phyloP scores from a whole-genome alignment of 2,329 filamentous ascomycete genomes.

The Fusarium temperatum region DNA sequence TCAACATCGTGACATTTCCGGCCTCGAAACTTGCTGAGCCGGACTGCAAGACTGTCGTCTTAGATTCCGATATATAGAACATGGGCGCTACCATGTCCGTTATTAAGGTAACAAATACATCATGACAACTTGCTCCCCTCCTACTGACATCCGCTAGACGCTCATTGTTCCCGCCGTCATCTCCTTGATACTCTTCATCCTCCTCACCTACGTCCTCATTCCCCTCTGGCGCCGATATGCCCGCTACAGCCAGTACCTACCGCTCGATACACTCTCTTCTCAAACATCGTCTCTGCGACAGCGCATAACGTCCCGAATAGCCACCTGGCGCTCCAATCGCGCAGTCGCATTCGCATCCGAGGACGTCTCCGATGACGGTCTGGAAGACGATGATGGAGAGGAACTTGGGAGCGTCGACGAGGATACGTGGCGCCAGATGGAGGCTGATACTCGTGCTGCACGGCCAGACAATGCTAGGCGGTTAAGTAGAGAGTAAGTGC shows the following conservation, averaged over 20 bases:
- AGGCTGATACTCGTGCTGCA: conserved; percentile 45
- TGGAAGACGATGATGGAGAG: conserved; percentile 69
- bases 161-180: conserved; percentile 76
- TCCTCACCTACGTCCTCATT: conserved; percentile 70
- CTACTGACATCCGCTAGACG: conserved; percentile 60
- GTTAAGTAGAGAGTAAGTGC: conserved; percentile 75
- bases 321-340: conserved; percentile 56
- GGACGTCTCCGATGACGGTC: conserved; percentile 57
- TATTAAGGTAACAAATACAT: conserved; percentile 45
- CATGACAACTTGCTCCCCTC: conserved; percentile 10
- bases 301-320: conserved; percentile 51
- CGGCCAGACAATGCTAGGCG: conserved; percentile 64
- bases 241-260: conserved; percentile 79
- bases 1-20: conserved; percentile 13
- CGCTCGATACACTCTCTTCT: conserved; percentile 69
- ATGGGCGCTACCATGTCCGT: conserved; percentile 49
- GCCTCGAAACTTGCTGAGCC: neutral
- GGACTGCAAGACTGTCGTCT: neutral
- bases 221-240: conserved; percentile 76
- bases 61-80: conserved; percentile 3
- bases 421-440: conserved; percentile 54
- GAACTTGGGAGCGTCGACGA: conserved; percentile 71
- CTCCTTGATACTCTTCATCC: conserved; percentile 73
- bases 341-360: conserved; percentile 54
- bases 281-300: conserved; percentile 64